Conservation (phyloP, 176 grass and related monocot species). For the Oryza australiensis region DNA sequence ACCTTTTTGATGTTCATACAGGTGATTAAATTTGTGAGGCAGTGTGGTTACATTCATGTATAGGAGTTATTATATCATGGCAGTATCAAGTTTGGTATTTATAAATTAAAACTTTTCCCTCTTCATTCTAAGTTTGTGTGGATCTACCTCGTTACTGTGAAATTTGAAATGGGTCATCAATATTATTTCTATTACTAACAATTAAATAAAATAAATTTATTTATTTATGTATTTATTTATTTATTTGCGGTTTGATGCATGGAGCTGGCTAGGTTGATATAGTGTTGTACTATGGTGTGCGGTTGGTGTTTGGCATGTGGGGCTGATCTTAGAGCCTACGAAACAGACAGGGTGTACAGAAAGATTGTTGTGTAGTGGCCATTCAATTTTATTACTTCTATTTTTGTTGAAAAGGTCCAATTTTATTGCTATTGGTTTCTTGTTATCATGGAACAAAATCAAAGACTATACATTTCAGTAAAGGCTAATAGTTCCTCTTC, state of each 20-base stretch:
- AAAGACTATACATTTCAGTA: not conserved
- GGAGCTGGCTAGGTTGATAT: not conserved
- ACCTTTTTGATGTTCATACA: constrained; percentile 21
- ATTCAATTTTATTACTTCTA: not conserved
- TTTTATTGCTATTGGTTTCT: not conserved
- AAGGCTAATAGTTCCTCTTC: too few relatives aligned
- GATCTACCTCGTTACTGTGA: constrained; percentile 5
- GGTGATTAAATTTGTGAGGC: constrained; percentile 41
- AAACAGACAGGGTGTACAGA: constrained; percentile 46
- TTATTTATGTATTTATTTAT: not conserved
- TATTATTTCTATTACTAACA: not conserved
- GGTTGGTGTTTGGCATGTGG: constrained; percentile 57
- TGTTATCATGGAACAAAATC: not conserved
- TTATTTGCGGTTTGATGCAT: not conserved
- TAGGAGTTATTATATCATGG: constrained; percentile 21
- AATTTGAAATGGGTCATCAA: not conserved
- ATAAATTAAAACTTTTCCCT: not conserved
- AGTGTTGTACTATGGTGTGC: constrained; percentile 34
- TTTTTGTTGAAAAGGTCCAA: not conserved
- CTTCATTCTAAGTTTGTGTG: not conserved
- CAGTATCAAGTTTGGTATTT: constrained; percentile 30
- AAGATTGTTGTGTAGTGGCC: constrained; percentile 28
- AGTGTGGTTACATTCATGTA: constrained; percentile 34
- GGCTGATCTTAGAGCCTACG: constrained; percentile 41
- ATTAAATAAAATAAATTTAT: not conserved